Evolutionary conservation across 2,329 filamentous ascomycete genomes (phyloP).

Genomic region (Monilinia laxa): DNA sequence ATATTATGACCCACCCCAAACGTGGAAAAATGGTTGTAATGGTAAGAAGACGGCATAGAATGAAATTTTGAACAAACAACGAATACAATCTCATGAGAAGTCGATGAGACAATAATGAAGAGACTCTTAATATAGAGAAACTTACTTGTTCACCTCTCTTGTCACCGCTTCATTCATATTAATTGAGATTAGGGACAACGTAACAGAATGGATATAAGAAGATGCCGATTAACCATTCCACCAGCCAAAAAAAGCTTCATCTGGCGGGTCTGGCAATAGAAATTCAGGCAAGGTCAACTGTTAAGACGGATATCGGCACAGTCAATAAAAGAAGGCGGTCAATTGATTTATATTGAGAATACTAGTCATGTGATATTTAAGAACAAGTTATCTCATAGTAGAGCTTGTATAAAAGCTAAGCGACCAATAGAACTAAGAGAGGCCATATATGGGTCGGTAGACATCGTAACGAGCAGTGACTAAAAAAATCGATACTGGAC

Average conservation of each 20-base stretch:
- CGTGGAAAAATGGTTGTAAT: neutral
- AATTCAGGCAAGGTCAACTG: neutral
- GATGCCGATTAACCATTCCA: constrained; percentile 8
- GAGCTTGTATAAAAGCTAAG: no score
- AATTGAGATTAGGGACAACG: constrained; percentile 5
- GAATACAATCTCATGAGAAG: neutral
- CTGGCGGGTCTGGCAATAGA: neutral
- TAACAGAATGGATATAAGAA: neutral
- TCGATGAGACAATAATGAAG: neutral
- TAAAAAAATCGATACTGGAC: no score
- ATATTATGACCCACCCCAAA: neutral
- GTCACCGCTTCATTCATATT: neutral
- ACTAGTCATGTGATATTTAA: constrained; percentile 2
- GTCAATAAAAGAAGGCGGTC: constrained; percentile 8
- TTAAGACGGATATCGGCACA: constrained; percentile 15
- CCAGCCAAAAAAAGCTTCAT: neutral
- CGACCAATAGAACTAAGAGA: neutral
- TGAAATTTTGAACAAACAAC: neutral
- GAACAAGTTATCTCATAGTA: neutral
- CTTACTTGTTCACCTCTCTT: neutral
- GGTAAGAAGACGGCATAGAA: neutral
- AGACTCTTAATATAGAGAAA: neutral
- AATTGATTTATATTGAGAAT: neutral
- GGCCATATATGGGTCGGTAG: no score
- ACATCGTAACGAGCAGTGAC: no score